Conservation (phyloP, 78 protist genomes). For the Chrysochromulina tobinii region DNA sequence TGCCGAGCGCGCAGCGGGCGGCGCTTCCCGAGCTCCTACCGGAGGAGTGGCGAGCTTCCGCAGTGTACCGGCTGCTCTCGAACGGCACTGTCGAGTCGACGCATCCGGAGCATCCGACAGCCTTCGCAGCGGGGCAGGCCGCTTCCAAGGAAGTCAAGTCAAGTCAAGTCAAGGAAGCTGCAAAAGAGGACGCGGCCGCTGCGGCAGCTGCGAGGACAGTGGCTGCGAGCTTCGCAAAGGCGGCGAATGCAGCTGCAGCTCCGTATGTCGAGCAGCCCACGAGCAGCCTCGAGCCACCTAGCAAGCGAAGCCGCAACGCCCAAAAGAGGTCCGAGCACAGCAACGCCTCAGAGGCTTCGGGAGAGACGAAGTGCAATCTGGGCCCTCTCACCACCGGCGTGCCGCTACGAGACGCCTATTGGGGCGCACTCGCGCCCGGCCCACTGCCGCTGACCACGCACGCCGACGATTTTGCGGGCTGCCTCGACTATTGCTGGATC, state of each 20-base stretch:
- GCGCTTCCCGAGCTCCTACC: not conserved
- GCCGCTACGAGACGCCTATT: not conserved
- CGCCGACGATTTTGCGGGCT: not conserved
- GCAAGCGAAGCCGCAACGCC: no score
- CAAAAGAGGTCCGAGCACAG: no score
- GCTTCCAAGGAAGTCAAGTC: no score
- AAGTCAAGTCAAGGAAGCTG: no score
- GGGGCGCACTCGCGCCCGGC: not conserved
- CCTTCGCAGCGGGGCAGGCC: not conserved
- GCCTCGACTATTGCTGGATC: not conserved
- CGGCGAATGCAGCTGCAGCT: no score
- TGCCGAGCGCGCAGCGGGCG: not conserved
- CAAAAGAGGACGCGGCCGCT: no score
- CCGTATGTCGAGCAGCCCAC: no score
- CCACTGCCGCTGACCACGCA: not conserved
- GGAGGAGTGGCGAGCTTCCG: not conserved
- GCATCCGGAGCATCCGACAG: not conserved
- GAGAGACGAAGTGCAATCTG: not conserved
- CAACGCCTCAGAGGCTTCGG: no score
- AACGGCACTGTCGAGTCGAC: not conserved
- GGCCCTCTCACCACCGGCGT: not conserved
- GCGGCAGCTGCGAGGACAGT: no score
- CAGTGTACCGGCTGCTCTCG: not conserved
- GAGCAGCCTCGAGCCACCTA: no score
- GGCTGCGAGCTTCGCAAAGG: no score